Conservation (phyloP, 2,329 filamentous ascomycete genomes). For the Pseudohalonectria lignicola region DNA sequence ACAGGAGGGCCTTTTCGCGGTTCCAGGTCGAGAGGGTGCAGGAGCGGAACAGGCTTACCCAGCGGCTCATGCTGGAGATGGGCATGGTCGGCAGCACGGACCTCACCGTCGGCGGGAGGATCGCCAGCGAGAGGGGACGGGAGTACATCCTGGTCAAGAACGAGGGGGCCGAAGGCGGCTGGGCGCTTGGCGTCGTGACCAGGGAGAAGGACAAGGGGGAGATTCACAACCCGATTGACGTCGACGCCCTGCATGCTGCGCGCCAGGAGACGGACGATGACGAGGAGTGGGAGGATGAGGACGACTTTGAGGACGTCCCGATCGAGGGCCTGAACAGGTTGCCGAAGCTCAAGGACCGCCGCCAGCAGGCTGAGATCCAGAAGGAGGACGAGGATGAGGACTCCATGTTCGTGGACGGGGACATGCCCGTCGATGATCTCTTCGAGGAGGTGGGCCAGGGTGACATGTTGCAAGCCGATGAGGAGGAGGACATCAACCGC, state of each 20-base stretch:
- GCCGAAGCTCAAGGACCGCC: constrained; percentile 54
- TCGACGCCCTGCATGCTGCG: constrained; percentile 58
- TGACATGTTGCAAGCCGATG: constrained; percentile 16
- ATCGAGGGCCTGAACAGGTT: constrained; percentile 82
- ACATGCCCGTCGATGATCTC: constrained; percentile 13
- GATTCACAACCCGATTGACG: constrained; percentile 80
- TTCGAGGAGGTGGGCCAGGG: constrained; percentile 19
- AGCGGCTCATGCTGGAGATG: constrained; percentile 86
- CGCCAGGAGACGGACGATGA: constrained; percentile 52
- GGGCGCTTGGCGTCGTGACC: constrained; percentile 88
- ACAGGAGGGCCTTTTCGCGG: constrained; percentile 91
- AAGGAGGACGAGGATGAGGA: constrained; percentile 32
- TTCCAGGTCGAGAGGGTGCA: constrained; percentile 93
- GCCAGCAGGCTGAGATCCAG: constrained; percentile 5
- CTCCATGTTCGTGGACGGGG: constrained; percentile 42
- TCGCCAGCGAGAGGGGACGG: constrained; percentile 76
- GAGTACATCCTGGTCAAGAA: constrained; percentile 97
- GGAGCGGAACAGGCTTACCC: constrained; percentile 89
- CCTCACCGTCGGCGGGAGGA: constrained; percentile 54
- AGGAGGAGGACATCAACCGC: constrained; percentile 56
- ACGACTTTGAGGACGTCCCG: constrained; percentile 85
- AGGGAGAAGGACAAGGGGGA: constrained; percentile 71
- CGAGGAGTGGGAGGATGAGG: constrained; percentile 59
- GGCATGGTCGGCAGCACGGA: constrained; percentile 70
- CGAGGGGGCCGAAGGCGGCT: constrained; percentile 86